phyloP scores from a whole-genome alignment of 306 rosid genomes.

The Canavalia gladiata region DNA sequence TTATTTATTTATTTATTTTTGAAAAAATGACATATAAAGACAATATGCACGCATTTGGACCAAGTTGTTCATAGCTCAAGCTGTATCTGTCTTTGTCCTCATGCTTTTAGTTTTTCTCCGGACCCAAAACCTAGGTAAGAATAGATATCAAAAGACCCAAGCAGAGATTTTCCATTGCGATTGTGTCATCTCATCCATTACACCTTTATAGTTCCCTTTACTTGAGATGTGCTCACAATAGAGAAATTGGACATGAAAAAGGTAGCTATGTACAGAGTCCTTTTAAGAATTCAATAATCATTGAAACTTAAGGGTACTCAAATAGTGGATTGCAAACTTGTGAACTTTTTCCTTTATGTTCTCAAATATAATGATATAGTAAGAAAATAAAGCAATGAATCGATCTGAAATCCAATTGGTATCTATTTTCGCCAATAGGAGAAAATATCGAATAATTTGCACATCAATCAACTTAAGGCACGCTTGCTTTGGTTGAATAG shows the following conservation, averaged over 20 bases:
- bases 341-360: background rate
- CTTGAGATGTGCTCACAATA: background rate
- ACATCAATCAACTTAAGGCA: background rate
- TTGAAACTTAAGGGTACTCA: background rate
- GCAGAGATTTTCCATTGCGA: background rate
- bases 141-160: background rate
- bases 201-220: slow-evolving; percentile 30
- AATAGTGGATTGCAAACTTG: background rate
- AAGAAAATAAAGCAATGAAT: background rate
- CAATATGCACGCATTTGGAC: background rate
- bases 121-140: background rate
- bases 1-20: too few relatives aligned
- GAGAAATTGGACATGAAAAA: background rate
- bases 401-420: background rate
- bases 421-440: background rate
- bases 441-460: background rate
- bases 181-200: background rate
- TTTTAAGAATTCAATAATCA: slow-evolving; percentile 23
- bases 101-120: background rate
- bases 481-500: background rate
- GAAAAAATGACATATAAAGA: too few relatives aligned
- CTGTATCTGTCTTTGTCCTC: background rate
- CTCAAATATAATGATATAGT: background rate
- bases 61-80: background rate
- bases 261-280: background rate